Percentiles rank a stretch among this genome's conserved stretches.
Evolutionary conservation across 805 yeast genomes (phyloP).

Genomic region (Yamadazyma ubonensis): DNA sequence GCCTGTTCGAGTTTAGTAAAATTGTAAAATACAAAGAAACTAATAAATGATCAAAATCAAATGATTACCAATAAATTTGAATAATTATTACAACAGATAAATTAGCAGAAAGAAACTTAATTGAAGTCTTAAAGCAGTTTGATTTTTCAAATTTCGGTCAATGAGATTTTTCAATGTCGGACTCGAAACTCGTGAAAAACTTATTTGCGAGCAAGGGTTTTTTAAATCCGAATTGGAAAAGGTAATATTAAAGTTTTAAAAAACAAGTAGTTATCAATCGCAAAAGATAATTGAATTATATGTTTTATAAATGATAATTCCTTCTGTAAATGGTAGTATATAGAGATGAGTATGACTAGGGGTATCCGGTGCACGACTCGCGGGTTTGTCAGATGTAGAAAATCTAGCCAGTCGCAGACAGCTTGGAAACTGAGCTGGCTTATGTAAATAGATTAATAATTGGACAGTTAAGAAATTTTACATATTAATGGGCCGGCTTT

Average conservation of each 20-base stretch:
- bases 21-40: no score
- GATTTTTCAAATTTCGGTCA: slow-evolving; percentile 3
- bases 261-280: not conserved
- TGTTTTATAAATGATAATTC: no score
- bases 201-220: slow-evolving; percentile 3
- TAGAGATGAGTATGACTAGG: not conserved
- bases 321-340: no score
- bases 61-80: not conserved
- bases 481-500: no score
- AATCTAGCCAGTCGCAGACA: slow-evolving; percentile 2
- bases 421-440: slow-evolving; percentile 12
- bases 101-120: not conserved
- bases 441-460: slow-evolving; percentile 18
- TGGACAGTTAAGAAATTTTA: no score
- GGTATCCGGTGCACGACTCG: not conserved
- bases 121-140: not conserved
- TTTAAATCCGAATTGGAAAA: not conserved
- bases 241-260: not conserved
- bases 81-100: no score
- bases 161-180: slow-evolving; percentile 6
- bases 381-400: slow-evolving; percentile 3
- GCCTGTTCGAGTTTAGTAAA: no score
- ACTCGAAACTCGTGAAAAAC: slow-evolving; percentile 2
- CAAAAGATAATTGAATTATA: no score
- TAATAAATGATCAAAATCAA: not conserved